Evolutionary conservation across 73 alveolate species (phyloP).

Genomic region (Paramecium primaurelia): DNA sequence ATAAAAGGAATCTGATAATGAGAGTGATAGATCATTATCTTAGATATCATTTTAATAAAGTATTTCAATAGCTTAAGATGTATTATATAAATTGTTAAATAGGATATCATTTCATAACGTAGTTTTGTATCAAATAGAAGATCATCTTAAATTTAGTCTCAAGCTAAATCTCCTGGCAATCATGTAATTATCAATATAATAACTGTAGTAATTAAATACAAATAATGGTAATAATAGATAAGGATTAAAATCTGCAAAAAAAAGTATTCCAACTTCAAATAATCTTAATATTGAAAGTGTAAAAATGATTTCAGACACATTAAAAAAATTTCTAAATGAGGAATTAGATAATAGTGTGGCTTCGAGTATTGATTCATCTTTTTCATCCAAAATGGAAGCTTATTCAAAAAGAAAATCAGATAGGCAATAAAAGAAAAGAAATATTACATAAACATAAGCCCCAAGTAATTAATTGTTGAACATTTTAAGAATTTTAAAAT

Average conservation of each 20-base stretch:
- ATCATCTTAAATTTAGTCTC: not conserved
- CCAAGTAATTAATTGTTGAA: not conserved
- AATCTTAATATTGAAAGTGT: not conserved
- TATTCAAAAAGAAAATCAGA: not conserved
- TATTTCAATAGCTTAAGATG: not conserved
- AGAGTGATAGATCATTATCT: not conserved
- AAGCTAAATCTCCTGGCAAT: not conserved
- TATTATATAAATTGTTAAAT: not conserved
- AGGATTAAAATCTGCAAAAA: not conserved
- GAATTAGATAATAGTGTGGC: constrained; percentile 6
- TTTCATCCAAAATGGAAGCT: not conserved
- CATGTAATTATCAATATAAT: not conserved
- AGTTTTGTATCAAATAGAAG: not conserved
- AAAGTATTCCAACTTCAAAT: not conserved
- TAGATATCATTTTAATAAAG: not conserved
- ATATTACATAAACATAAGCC: not conserved
- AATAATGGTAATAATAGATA: not conserved
- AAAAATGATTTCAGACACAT: not conserved
- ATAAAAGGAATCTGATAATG: not conserved
- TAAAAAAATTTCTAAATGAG: not conserved
- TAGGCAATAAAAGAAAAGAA: not conserved
- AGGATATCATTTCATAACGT: not conserved
- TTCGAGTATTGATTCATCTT: not conserved
- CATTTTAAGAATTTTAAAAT: not conserved
- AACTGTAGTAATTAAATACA: not conserved